Base-by-base conservation (phyloP, 2,329 filamentous ascomycete species). In the Exophiala oligosperma region DNA sequence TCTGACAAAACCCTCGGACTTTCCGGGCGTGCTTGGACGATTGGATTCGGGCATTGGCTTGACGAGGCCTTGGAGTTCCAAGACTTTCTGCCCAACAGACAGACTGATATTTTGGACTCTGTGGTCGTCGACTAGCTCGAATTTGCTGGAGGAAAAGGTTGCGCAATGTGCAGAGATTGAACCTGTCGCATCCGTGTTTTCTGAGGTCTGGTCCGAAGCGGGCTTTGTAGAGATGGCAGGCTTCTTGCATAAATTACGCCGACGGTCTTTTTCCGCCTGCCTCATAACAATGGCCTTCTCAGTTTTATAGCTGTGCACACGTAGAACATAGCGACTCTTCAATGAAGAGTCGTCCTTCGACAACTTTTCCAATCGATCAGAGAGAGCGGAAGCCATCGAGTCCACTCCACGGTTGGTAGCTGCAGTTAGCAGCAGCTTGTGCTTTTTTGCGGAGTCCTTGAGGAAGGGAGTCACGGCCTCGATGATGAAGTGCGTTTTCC, bases 401-500 rank as follows among this genome's bases (percentile, higher is more conserved):
- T 60, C 57, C 9, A 35, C 52, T 2, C 52, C 49, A 21, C 35
- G 41, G 41, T 60, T 59, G 2, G 28, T 40, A 1, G 52, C 48
- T 21, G 57, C 43, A 41, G 52, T 60, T 7, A 60, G 49, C 14
- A 60, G 35, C 2, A 60, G 17, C 8, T 23, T 43, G 41, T 60
- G 57, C 2, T 21, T 1, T 44, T 28, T 46, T 2, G 40, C 44
- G 6, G 8, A 17, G 28, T 56, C 53, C 5, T 23, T 41, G 14
- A 60, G 49, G 29, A 56, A 60, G 4, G 57, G 57, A 9, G 28
- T 52, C 9, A 56, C 32, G 4, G 57, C 57, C 41, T 60, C 23
- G 4, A 60, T 29, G 12, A 56, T 41, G 26, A 60, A 60, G 37
- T 60, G 57, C 1, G 57, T 60, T 37, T 60, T 60, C 4, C 57